Evolutionary conservation across 78 protist genomes (phyloP), one percentile per base, ranked within the genome.

Genomic region (Speleostelium caveatum): DNA sequence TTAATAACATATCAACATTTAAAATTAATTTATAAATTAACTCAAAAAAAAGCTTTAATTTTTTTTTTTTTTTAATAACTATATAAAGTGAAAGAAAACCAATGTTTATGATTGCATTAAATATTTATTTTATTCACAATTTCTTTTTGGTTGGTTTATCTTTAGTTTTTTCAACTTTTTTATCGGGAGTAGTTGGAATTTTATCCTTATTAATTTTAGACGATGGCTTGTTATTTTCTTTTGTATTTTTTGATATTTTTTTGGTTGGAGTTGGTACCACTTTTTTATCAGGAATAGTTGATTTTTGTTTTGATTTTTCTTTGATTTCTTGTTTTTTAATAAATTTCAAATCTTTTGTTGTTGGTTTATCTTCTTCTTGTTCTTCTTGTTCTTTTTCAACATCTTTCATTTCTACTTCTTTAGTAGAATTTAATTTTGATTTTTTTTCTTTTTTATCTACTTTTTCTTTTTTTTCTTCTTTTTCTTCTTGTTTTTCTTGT

Each of bases 231-330:
- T 86, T 41, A 78, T 74, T 16, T 75, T 32, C 56, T 83, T 86
- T 26, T 42, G n/a, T n/a, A n/a, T n/a, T n/a, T 79, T 17, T 26
- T 75, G n/a, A 56, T 86, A 26, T 73, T 73, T 67, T 83, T 83
- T 55, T 83, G 93, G 6, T 69, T 83, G 73, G 91, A 83, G 67
- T 51, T 79, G 4, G n/a, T 83, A 1, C 60, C 58, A 59, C 91
- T 69, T 83, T 71, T 77, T 69, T 7, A 3, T 61, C 12, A 21
- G 8, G 7, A 21, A 21, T 4, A 21, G 8, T 61, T 28, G 5
- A 5, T 61, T 61, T 24, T 30, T 61, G 2, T 28, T 61, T 7
- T 28, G 3, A 5, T 7, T 14, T 17, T 28, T 61, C 36, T 30
- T 61, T 3, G 4, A 21, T 17, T 61, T 61, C 19, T 61, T 17